These are phyloP conservation scores for Macadamia tetraphylla DNA, from an alignment of 164 flowering plant species.

Conservation along the genomic window DNA sequence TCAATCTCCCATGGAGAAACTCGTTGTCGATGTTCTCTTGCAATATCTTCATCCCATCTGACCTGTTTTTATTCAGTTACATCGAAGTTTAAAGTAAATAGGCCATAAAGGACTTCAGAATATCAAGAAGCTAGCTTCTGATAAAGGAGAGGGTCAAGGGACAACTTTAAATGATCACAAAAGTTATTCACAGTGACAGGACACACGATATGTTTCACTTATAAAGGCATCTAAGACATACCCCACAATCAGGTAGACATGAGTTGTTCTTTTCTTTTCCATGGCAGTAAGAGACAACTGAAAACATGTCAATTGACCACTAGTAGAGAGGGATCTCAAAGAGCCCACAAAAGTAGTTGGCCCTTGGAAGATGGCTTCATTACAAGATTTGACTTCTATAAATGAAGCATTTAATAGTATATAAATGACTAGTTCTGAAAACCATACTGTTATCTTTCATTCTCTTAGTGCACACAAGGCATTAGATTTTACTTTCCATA, in stretches of 20 bases:
- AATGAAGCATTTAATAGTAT: too few relatives aligned
- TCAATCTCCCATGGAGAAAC: conserved; percentile 96
- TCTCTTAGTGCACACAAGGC: too few relatives aligned
- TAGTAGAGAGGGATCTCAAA: neutral
- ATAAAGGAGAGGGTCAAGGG: too few relatives aligned
- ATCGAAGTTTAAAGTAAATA: neutral
- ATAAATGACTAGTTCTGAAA: too few relatives aligned
- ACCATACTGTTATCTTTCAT: too few relatives aligned
- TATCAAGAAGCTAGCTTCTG: too few relatives aligned
- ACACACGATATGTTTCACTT: neutral
- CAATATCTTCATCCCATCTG: conserved; percentile 76
- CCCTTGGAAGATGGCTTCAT: neutral
- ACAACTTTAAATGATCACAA: too few relatives aligned
- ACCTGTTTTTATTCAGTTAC: conserved; percentile 42
- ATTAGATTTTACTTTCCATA: too few relatives aligned
- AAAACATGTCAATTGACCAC: neutral
- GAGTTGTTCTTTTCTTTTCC: too few relatives aligned
- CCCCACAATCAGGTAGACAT: neutral
- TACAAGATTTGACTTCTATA: too few relatives aligned
- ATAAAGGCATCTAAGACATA: neutral
- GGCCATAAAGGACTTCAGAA: neutral
- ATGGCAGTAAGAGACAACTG: neutral
- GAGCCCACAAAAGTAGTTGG: neutral
- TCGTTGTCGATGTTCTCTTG: conserved; percentile 51
- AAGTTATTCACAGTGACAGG: neutral